Evolutionary conservation across 345 rosid species (phyloP), one percentile per base, ranked within the genome.

Genomic region (Boechera divaricarpa): DNA sequence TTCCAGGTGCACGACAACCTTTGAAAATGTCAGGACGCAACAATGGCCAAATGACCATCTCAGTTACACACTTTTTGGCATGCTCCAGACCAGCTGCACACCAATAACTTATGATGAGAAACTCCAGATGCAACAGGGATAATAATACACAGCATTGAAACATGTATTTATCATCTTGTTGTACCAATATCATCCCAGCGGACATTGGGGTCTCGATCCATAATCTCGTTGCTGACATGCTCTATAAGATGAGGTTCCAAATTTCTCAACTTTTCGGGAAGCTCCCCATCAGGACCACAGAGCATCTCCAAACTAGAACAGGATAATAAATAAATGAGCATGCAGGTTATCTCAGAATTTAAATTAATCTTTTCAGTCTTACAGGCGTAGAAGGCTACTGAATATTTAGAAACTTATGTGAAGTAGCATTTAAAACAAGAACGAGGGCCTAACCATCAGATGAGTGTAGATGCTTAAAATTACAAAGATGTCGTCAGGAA

Each of bases 21-120:
- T 73, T 87, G 70, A 95, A 95, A 75, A 95, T 90, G 85, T 95
- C 98, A 31, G 99, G 97, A 65, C 98, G 94, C 79, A 95, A 70
- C 77, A 95, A 80, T 32, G 99, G 98, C 99, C 99, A 95, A 75
- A 95, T 89, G 69, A 95, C 96, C 98, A 95, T 95, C 88, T 95
- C 98, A 63, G 96, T 88, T 57, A 95, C 99, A 83, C 98, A 90
- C 81, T 92, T 95, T 85, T 95, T 92, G 63, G 99, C 99, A 86
- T 95, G 98, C 70, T 92, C 99, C 89, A 95, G 83, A 53, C 99
- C 98, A 85, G 98, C 99, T 92, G 75, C 76, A 81, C 58, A 69
- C 39, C 58, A 81, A 78, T 28, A 49, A 70, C 44, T 42, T 71
- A 26, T 69, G 66, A 13, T 78, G 62, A 82, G 76, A 83, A 63